Percentiles rank a stretch among this genome's conserved stretches.
These are phyloP conservation scores for Macrolepiota albuminosa DNA, from an alignment of 768 basidiomycete genomes.

Conservation along the genomic window DNA sequence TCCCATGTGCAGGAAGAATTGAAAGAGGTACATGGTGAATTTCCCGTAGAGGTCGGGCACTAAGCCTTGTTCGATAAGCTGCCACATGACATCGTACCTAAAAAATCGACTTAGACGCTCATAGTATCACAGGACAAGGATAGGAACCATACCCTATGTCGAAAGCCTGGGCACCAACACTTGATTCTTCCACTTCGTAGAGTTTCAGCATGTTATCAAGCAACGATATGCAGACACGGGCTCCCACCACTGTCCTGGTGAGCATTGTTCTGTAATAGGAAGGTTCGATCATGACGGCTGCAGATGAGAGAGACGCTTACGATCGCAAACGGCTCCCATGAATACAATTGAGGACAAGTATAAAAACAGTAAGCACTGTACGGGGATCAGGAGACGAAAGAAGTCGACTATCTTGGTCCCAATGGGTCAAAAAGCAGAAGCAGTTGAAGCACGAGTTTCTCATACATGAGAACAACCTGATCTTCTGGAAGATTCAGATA, in stretches of 20 bases:
- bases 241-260: conserved; percentile 47
- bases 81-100: conserved; percentile 65
- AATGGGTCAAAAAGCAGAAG: conserved; percentile 14
- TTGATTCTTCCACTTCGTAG: conserved; percentile 63
- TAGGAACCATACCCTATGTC: conserved; percentile 58
- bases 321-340: conserved; percentile 49
- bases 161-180: conserved; percentile 64
- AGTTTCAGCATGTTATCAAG: conserved; percentile 69
- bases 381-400: conserved; percentile 62
- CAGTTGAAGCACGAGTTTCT: conserved; percentile 9
- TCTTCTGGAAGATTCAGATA: conserved; percentile 70
- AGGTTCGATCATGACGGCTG: conserved; percentile 9
- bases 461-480: conserved; percentile 70
- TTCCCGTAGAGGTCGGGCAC: conserved; percentile 56
- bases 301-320: conserved; percentile 34
- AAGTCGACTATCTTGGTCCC: conserved; percentile 40
- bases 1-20: conserved; percentile 4
- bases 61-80: conserved; percentile 55
- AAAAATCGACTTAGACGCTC: conserved; percentile 2
- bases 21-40: conserved; percentile 53
- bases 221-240: conserved; percentile 61
- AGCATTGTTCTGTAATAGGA: conserved; percentile 43
- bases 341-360: conserved; percentile 71
- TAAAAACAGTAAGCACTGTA: conserved; percentile 56
- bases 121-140: conserved; percentile 1